Evolutionary conservation across 1,139 yeast genomes (phyloP).

Genomic region (Diutina rugosa): DNA sequence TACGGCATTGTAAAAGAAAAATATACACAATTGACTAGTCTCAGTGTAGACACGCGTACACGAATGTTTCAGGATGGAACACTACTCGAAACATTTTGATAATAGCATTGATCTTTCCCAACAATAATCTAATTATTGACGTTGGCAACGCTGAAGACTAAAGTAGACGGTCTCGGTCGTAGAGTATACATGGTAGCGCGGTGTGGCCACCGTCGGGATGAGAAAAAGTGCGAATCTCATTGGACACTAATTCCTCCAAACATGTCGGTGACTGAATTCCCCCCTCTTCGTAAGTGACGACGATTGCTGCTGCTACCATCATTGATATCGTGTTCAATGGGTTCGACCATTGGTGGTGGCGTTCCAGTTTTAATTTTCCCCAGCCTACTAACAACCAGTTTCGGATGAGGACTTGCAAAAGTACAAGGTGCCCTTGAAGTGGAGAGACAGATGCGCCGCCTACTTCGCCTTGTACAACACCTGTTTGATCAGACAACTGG

Average conservation of each 20-base stretch:
- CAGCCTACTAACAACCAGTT: constrained; percentile 23
- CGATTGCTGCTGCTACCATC: not conserved
- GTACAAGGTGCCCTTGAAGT: constrained; percentile 65
- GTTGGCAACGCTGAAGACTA: too few relatives aligned
- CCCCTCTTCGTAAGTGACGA: constrained; percentile 36
- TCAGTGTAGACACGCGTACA: not conserved
- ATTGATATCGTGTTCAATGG: not conserved
- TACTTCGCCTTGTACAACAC: constrained; percentile 47
- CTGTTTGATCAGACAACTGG: constrained; percentile 34
- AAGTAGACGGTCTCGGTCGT: too few relatives aligned
- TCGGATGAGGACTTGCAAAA: constrained; percentile 79
- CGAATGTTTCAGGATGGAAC: too few relatives aligned
- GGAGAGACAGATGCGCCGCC: constrained; percentile 81
- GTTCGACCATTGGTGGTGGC: not conserved
- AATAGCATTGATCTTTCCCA: too few relatives aligned
- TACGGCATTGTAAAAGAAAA: not conserved
- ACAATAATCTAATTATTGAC: too few relatives aligned
- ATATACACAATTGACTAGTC: not conserved
- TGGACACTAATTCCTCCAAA: constrained; percentile 7
- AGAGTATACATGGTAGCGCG: not conserved
- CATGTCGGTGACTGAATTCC: constrained; percentile 36
- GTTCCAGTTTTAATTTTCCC: not conserved
- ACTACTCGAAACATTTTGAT: too few relatives aligned
- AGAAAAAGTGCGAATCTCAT: constrained; percentile 6
- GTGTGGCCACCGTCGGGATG: not conserved